These are phyloP conservation scores for Hortiboletus flavorubellus DNA, from an alignment of 768 basidiomycete genomes.

Conservation along the genomic window DNA sequence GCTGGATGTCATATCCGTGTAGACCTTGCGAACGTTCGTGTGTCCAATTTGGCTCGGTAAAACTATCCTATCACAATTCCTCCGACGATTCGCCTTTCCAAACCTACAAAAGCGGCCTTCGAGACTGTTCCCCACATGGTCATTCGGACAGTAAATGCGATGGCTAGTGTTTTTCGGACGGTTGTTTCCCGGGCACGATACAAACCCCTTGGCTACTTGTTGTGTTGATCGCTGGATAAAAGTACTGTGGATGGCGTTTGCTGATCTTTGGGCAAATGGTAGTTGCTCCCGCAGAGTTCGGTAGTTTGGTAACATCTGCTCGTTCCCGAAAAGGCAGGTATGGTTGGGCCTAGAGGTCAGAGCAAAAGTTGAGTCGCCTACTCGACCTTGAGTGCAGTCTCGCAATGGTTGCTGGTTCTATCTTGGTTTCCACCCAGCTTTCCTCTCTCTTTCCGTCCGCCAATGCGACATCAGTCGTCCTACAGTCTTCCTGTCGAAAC, in stretches of 20 bases:
- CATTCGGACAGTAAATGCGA: background rate
- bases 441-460: conserved; percentile 59
- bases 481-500: conserved; percentile 60
- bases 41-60: conserved; percentile 7
- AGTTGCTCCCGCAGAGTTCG: too few species aligned
- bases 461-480: conserved; percentile 46
- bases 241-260: background rate
- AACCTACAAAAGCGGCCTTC: background rate
- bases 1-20: conserved; percentile 29
- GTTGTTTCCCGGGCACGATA: background rate
- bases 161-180: background rate
- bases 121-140: background rate
- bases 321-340: conserved; percentile 24
- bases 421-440: conserved; percentile 57
- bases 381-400: background rate
- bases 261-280: too few species aligned
- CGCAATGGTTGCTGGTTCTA: conserved; percentile 24
- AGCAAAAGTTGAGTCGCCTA: background rate
- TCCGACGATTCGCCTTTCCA: conserved; percentile 15
- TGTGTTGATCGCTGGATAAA: background rate
- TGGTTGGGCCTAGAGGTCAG: conserved; percentile 4
- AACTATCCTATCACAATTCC: background rate
- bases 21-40: conserved; percentile 4
- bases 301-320: background rate
- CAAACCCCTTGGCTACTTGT: background rate